Base-by-base conservation (phyloP, 805 yeast species). In the Zygosaccharomyces bisporus region DNA sequence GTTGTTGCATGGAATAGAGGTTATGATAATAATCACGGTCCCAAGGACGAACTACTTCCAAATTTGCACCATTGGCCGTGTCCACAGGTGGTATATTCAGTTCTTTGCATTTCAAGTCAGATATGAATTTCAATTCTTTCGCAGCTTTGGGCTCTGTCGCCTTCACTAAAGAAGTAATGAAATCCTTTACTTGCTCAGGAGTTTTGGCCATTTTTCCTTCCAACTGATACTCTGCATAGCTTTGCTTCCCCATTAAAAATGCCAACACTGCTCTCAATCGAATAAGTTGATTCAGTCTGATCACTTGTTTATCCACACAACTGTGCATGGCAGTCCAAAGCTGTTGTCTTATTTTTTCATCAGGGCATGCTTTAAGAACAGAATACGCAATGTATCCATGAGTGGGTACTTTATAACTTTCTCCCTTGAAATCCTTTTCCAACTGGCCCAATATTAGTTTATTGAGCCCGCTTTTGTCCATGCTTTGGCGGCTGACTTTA, bases 151-250 rank as follows among this genome's bases (percentile, higher is more conserved):
- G 78, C 45, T 59, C 73, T 43, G 73, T 75, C 50, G 71, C 72
- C 2, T 63, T 61, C 8, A 83, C 77, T 42, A 90, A 63, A 32
- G 81, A 79, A 2, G 70, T 64, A 42, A 93, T 66, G 52, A 93
- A 89, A 7, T 81, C 71, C 49, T 71, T 63, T 2, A 90, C 99
- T 55, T 86, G 80, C 30, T 77, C 79, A 0, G 96, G 95, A 7
- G 67, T 74, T 49, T 80, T 80, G 6, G 95, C 95, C 95, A 93
- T 86, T 62, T 93, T 93, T 49, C 88, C 95, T 48, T 79, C 80
- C 25, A 93, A 68, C 58, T 87, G 95, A 59, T 93, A 90, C 31
- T 83, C 82, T 0, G 91, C 79, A 65, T 71, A 93, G 27, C 84
- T 80, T 17, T 67, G 54, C 57, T 78, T 77, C 0, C 95, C 91